phyloP scores from a whole-genome alignment of 2,329 filamentous ascomycete species.

The Macrophomina phaseolina region DNA sequence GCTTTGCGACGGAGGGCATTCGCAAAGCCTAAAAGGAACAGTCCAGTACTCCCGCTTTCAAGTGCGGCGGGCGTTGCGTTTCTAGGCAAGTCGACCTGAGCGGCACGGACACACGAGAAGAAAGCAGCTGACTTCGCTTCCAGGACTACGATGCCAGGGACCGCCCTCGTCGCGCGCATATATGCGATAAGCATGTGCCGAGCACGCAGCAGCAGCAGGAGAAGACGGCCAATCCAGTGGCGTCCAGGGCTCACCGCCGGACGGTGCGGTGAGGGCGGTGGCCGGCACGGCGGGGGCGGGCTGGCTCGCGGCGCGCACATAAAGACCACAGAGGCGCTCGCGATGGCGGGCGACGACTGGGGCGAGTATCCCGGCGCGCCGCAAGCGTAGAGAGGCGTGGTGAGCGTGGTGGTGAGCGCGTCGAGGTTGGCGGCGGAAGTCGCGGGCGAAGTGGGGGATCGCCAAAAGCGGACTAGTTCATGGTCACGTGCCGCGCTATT shows the following conservation, averaged over 20 bases:
- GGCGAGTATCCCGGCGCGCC: constrained; percentile 16
- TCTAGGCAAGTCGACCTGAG: constrained; percentile 11
- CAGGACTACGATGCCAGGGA: background rate
- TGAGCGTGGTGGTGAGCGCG: constrained; percentile 37
- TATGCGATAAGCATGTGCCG: background rate
- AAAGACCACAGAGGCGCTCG: constrained; percentile 27
- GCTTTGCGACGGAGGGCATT: constrained; percentile 25
- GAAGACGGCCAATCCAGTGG: constrained; percentile 1
- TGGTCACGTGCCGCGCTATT: constrained; percentile 28
- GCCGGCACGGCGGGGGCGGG: constrained; percentile 2
- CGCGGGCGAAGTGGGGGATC: constrained; percentile 32
- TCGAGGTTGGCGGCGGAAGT: constrained; percentile 20
- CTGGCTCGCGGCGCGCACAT: constrained; percentile 29
- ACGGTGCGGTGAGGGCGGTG: constrained; percentile 1
- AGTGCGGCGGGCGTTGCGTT: constrained; percentile 12
- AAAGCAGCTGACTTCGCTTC: constrained; percentile 4
- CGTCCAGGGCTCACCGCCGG: constrained; percentile 17
- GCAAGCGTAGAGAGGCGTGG: background rate
- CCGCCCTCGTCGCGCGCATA: too few relatives aligned
- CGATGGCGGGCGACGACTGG: constrained; percentile 23
- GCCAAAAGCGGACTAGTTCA: constrained; percentile 27
- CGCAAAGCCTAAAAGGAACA: constrained; percentile 27
- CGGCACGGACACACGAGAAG: background rate
- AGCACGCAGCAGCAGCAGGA: background rate
- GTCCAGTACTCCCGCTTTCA: constrained; percentile 12